These are phyloP conservation scores for Thielaviopsis populi DNA, from an alignment of 2,329 filamentous ascomycete genomes.

Conservation along the genomic window DNA sequence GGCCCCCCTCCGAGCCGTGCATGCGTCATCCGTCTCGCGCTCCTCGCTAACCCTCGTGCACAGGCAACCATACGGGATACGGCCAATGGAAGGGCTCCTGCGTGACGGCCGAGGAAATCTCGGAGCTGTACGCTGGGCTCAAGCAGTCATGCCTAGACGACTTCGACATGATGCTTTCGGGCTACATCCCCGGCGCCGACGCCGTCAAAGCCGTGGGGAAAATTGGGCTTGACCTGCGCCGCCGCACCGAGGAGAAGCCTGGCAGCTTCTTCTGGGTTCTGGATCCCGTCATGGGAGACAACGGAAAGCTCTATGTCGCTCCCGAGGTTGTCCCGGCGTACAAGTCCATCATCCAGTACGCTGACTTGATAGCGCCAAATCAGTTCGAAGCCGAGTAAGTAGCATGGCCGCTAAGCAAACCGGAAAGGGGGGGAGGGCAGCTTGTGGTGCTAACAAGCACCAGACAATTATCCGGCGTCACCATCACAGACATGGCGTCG, in stretches of 20 bases:
- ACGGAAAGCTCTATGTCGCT: conserved; percentile 79
- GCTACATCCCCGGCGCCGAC: conserved; percentile 80
- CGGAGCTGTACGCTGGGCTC: conserved; percentile 70
- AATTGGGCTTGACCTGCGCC: conserved; percentile 68
- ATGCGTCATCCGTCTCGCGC: not conserved
- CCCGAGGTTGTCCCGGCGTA: conserved; percentile 87
- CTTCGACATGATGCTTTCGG: conserved; percentile 89
- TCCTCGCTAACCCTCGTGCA: not conserved
- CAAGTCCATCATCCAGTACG: conserved; percentile 60
- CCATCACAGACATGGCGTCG: conserved; percentile 59
- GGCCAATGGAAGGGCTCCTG: conserved; percentile 73
- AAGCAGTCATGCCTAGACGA: conserved; percentile 70
- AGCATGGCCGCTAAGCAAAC: not conserved
- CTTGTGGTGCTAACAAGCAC: conserved; percentile 3
- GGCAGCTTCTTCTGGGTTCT: conserved; percentile 92
- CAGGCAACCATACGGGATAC: conserved; percentile 93
- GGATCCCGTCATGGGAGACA: conserved; percentile 97
- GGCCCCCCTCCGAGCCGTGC: not conserved
- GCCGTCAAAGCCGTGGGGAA: conserved; percentile 70
- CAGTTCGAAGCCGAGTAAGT: conserved; percentile 91
- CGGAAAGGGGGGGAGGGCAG: not conserved
- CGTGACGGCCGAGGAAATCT: conserved; percentile 67
- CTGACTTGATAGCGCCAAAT: conserved; percentile 87
- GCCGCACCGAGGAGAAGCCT: conserved; percentile 43
- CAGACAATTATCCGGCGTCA: conserved; percentile 71